phyloP scores from a whole-genome alignment of 176 grass and related monocot species.

The Cocos nucifera region DNA sequence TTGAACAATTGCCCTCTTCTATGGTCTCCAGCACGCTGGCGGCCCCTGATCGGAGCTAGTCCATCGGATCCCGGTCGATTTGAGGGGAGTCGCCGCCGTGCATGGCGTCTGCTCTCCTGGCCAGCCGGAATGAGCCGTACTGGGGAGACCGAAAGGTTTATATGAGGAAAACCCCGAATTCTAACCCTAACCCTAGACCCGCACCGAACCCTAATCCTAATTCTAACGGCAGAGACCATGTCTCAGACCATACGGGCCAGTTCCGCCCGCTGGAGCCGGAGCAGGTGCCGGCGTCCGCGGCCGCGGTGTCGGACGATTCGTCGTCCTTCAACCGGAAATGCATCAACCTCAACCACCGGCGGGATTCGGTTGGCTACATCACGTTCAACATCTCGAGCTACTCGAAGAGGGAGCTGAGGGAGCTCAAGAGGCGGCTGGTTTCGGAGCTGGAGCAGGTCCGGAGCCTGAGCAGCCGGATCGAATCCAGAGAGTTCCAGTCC shows the following conservation, averaged over 20 bases:
- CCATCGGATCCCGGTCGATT: slow-evolving; percentile 7
- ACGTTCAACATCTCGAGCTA: slow-evolving; percentile 22
- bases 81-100: slow-evolving; percentile 7
- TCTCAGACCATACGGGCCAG: not conserved
- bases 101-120: slow-evolving; percentile 77
- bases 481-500: slow-evolving; percentile 37
- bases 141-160: slow-evolving; percentile 38
- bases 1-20: too few relatives aligned
- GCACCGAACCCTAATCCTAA: slow-evolving; percentile 15
- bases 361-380: slow-evolving; percentile 12
- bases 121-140: slow-evolving; percentile 40
- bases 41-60: not conserved
- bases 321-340: slow-evolving; percentile 1
- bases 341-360: not conserved
- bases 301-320: not conserved
- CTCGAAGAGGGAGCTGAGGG: slow-evolving; percentile 33
- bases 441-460: slow-evolving; percentile 78
- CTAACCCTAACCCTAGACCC: slow-evolving; percentile 41
- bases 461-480: slow-evolving; percentile 54
- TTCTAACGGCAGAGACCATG: slow-evolving; percentile 17
- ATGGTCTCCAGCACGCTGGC: not conserved
- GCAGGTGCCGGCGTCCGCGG: not conserved
- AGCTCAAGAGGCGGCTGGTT: slow-evolving; percentile 45
- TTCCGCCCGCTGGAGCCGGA: not conserved
- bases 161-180: slow-evolving; percentile 24